Base-by-base conservation (phyloP, 2,329 filamentous ascomycete species). In the Botryosphaeria dothidea region DNA sequence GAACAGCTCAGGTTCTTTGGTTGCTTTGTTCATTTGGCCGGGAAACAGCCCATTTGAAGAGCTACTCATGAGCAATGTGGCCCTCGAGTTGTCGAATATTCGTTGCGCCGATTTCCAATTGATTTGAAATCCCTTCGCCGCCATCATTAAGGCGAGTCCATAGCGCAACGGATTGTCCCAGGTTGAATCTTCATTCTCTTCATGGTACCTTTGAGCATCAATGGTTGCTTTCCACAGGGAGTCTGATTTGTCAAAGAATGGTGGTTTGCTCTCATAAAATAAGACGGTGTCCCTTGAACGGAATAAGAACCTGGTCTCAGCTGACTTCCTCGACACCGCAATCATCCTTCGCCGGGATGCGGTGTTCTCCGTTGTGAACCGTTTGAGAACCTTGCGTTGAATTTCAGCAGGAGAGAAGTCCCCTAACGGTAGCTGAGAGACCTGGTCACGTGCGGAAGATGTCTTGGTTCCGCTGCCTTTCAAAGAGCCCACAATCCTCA, bases 241-340 rank as follows among this genome's bases (percentile, higher is more conserved):
- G 21, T 51, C 31, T 1, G 21, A n/a, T 11, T 34, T 2, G 21
- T 19, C n/a, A 51, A 62, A n/a, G 48, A 51, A 11, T 25, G 7
- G 6, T 21, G 8, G 1, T 13, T 3, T 8, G 31, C 45, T 13
- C n/a, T 4, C 41, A 17, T 65, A 64, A 25, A 68, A 64, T 3
- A 68, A 36, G n/a, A 41, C 21, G 2, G 65, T 65, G 41, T 68
- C 67, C n/a, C 31, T 29, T 2, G 65, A 56, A 43, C 62, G 67
- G 17, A 68, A 41, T 4, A 66, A 4, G 46, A 67, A 68, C 21
- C 67, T 43, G 5, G 15, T 67, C 34, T 62, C 52, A 3, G 9
- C 13, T 15, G 54, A 25, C 4, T 31, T 48, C 15, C 67, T 48
- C 5, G 49, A 41, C 7, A 29, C 36, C 3, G 67, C 63, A 21